These are phyloP conservation scores for Acanthamoeba triangularis DNA, from an alignment of 208 protist genomes.

Conservation along the genomic window DNA sequence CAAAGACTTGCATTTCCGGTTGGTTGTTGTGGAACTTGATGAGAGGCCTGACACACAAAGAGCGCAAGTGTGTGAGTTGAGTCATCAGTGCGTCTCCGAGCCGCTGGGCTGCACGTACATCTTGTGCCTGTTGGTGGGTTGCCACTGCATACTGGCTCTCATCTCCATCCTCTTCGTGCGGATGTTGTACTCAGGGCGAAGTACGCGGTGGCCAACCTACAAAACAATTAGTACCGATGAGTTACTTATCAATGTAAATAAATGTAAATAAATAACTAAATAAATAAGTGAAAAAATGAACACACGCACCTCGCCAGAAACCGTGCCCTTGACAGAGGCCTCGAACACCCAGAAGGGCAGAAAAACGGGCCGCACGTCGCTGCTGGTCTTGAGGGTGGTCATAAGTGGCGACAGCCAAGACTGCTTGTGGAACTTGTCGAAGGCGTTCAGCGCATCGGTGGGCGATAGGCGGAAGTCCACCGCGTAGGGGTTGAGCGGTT, in stretches of 20 bases:
- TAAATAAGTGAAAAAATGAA: too few species aligned
- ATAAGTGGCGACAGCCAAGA: constrained; percentile 11
- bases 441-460: neutral
- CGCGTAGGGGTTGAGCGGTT: neutral
- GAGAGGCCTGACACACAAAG: neutral
- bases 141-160: neutral
- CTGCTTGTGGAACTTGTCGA: neutral
- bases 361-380: constrained; percentile 2
- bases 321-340: neutral
- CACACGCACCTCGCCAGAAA: neutral
- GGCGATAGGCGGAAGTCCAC: neutral
- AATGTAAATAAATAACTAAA: neutral
- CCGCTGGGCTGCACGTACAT: neutral
- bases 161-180: constrained; percentile 33
- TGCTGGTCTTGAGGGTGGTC: neutral
- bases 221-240: neutral
- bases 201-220: neutral
- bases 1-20: constrained; percentile 1
- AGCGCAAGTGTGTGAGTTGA: neutral
- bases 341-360: constrained; percentile 30
- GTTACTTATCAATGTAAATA: neutral
- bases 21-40: constrained; percentile 42
- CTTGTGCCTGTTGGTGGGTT: constrained; percentile 18
- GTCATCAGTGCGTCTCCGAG: neutral
- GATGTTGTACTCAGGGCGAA: neutral